Evolutionary conservation across 1,284 basidiomycete genomes (phyloP).

Genomic region (Cutaneotrichosporon dermatis): DNA sequence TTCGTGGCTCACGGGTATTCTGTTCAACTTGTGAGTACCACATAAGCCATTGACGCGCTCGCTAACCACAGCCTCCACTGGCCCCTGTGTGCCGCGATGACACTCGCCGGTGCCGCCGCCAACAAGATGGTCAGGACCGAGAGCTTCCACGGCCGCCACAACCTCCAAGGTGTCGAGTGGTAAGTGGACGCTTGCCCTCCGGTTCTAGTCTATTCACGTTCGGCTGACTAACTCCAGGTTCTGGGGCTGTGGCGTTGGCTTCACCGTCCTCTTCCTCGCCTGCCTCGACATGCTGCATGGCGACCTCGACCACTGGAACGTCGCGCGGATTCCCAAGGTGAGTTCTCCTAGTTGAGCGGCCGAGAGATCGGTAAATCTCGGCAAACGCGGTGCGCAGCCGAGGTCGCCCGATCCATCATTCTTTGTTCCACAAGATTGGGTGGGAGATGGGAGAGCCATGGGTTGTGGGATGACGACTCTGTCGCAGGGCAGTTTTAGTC

Average conservation of each 20-base stretch:
- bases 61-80: slow-evolving; percentile 38
- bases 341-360: slow-evolving; percentile 9
- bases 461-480: no score
- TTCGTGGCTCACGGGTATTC: slow-evolving; percentile 44
- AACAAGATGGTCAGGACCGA: slow-evolving; percentile 26
- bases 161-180: neutral
- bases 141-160: neutral
- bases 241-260: slow-evolving; percentile 47
- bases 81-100: slow-evolving; percentile 44
- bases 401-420: no score
- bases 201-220: neutral
- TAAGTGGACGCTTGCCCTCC: neutral
- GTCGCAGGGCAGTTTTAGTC: no score
- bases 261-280: slow-evolving; percentile 40
- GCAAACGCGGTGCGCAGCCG: no score
- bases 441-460: no score
- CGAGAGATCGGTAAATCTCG: no score
- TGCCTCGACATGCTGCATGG: slow-evolving; percentile 43
- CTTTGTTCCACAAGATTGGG: no score
- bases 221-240: neutral
- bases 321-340: slow-evolving; percentile 28
- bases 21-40: slow-evolving; percentile 38
- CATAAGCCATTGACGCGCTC: no score
- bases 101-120: slow-evolving; percentile 46
- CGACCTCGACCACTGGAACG: slow-evolving; percentile 22